Base-by-base conservation (phyloP, 176 grass and related monocot species). In the Elymus sibiricus region DNA sequence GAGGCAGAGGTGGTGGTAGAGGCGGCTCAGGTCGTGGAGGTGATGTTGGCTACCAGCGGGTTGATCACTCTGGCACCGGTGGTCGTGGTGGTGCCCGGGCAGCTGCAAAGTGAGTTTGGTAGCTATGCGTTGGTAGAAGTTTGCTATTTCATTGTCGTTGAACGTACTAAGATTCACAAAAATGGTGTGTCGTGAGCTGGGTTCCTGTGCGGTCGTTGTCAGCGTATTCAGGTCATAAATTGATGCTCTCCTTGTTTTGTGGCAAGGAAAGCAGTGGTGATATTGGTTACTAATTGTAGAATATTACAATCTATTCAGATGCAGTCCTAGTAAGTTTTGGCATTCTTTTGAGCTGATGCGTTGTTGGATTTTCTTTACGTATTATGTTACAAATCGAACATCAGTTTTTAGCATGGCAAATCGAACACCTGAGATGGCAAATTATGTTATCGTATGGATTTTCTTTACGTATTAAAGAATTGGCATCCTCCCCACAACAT, bases 1-100 rank as follows among this genome's bases (percentile, higher is more conserved):
- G 92, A 15, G 84, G 82, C 70, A 94, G 88, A 87, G 88, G 90
- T 77, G 88, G 91, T 61, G 84, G 87, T 44, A 82, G 94, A 61
- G 94, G 92, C 55, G 87, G 90, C 29, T 80, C 83, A 21, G 85
- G 80, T 31, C 94, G 89, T 17, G 88, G 88, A 79, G 81, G 66
- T 8, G 93, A 93, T 62, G 74, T 86, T 49, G 81, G 86, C 31
- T 98, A 97, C 82, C 97, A 99, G 82, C 87, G 93, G 72, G 91
- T 98, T 1, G 94, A 95, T 39, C 66, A 87, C 28, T 74, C 78
- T 61, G 92, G 49, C 63, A 53, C 92, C 7, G 24, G 62, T n/a
- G 77, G 91, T 64, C 90, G 90, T 38, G 88, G 92, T 72, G 94
- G 92, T 31, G 90, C 76, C 13, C 28, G 85, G 26, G 84, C 85